These are phyloP conservation scores for Psidium friedrichsthalianum DNA, from an alignment of 345 rosid genomes.

Conservation along the genomic window DNA sequence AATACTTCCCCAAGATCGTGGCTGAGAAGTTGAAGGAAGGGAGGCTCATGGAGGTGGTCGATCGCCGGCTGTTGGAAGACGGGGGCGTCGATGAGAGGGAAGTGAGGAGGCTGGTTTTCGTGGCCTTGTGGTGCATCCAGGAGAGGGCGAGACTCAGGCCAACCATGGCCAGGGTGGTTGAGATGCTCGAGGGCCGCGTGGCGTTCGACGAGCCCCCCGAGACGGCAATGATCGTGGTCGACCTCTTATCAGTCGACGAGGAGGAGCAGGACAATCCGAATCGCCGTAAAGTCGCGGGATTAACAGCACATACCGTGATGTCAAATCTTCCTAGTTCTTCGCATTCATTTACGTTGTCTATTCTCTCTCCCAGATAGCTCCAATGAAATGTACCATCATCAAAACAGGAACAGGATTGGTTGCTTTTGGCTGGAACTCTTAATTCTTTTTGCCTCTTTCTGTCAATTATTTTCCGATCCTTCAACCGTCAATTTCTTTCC, in stretches of 20 bases:
- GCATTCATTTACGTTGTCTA: constrained; percentile 38
- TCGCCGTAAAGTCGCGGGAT: constrained; percentile 7
- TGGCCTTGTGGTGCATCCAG: constrained; percentile 90
- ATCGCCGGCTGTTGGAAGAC: constrained; percentile 27
- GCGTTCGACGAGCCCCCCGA: constrained; percentile 61
- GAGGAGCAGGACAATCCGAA: neutral
- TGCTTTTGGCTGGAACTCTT: neutral
- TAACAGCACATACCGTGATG: constrained; percentile 4
- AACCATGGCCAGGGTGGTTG: constrained; percentile 50
- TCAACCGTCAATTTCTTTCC: neutral
- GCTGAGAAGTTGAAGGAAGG: constrained; percentile 50
- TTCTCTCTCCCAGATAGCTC: constrained; percentile 48
- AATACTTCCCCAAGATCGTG: constrained; percentile 64
- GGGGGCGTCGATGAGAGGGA: constrained; percentile 50
- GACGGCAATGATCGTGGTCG: constrained; percentile 51
- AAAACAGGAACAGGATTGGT: neutral
- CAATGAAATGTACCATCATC: neutral
- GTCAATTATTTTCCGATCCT: neutral
- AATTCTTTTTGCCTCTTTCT: neutral
- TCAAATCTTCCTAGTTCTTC: constrained; percentile 11
- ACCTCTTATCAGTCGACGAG: constrained; percentile 43
- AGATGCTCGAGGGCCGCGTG: constrained; percentile 75
- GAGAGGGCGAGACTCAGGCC: constrained; percentile 61
- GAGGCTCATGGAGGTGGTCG: constrained; percentile 61
- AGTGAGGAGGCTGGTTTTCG: constrained; percentile 36